Base-by-base conservation (phyloP, 345 rosid species). In the Murraya koenigii region DNA sequence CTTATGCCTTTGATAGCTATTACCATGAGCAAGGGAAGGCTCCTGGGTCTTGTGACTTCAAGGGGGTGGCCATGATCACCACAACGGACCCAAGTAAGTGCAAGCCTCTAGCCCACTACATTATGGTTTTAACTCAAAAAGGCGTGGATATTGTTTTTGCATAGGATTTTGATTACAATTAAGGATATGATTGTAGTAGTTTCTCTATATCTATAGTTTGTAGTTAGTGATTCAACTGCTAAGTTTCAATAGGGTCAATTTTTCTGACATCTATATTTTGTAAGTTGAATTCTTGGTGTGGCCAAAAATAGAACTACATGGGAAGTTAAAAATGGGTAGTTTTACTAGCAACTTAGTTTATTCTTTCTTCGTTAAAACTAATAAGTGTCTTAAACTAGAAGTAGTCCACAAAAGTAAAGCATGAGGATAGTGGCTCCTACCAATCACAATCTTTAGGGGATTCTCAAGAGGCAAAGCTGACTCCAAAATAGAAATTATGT, bases 1-100 rank as follows among this genome's bases (percentile, higher is more conserved):
- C 97, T 2, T 96, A 87, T 87, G 99, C 98, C 30, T 96, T 96
- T 68, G 93, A 96, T 90, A 96, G 98, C 81, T 96, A 96, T 86
- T 96, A 94, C 75, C 99, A 96, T 81, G 89, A 87, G 84, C 90
- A 89, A 86, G 93, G 90, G 80, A 90, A 80, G 87, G 81, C 88
- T 74, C 41, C 90, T 71, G 97, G 94, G 44, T 89, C 99, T 44
- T 96, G 99, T 84, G 97, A 96, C 83, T 96, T 96, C 85, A 91
- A 96, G 86, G 99, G 98, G 38, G 95, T 90, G 61, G 99, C 95
- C 69, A 91, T 87, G 90, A 92, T 94, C 87, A 96, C 99, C 72
- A 91, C 98, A 66, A 89, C 95, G 7, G 95, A 96, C 79, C 99
- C 99, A 84, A 94, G 99, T 96, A 90, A 90, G 98, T 78, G 5